Evolutionary conservation across 495 filamentous ascomycete species (phyloP), one percentile per base, ranked within the genome.

Genomic region (Aspergillus affinis): DNA sequence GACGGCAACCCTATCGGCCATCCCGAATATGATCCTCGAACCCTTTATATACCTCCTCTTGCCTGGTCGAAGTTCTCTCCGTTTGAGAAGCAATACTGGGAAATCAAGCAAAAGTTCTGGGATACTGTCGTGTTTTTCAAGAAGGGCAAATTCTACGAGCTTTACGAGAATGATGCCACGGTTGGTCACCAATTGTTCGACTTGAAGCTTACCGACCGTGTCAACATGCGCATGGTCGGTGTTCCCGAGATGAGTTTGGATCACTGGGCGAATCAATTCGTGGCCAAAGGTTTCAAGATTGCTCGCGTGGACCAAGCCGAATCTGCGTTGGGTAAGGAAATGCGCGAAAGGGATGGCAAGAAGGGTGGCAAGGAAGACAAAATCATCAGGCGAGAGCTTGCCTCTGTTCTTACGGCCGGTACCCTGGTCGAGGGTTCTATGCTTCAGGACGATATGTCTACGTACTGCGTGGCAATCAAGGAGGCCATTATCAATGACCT

Each of bases 91-190:
- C 94, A 99, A 65, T 99, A 98, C 73, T 99, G 94, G 94, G 93
- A 97, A 67, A 98, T 99, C 73, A 99, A 99, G 80, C 90, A 92
- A 73, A 97, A 96, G 54, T 90, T 93, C 63, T 97, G 90, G 90
- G 91, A 97, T 60, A 98, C 92, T 0, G 88, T 99, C 20, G 94
- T 99, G 15, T 99, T 99, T 77, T 99, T 99, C 82, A 98, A 97
- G 75, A 99, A 99, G 77, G 94, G 94, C 60, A 99, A 99, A 70
- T 99, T 99, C 75, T 99, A 96, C 72, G 94, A 99, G 70, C 82
- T 99, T 0, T 99, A 97, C 70, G 95, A 99, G 69, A 95, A 97
- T 61, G 94, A 99, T 78, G 94, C 94, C 15, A 97, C 93, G 0
- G 91, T 99, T 57, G 95, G 95, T 13, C 91, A 98, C 69, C 94